Conservation (phyloP, 2,329 filamentous ascomycete genomes). For the Penicillium sp. region DNA sequence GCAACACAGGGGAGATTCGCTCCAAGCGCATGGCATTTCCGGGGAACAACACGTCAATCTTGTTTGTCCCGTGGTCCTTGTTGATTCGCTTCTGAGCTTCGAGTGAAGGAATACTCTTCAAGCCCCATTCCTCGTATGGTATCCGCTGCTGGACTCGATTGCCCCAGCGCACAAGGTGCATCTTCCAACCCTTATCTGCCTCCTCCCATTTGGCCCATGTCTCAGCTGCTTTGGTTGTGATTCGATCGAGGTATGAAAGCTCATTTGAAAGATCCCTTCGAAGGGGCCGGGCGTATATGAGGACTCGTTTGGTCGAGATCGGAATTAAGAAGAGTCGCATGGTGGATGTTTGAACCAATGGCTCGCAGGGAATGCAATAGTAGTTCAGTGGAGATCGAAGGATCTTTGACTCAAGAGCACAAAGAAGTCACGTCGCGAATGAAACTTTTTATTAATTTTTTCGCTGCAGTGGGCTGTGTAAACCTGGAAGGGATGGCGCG, state of each 20-base stretch:
- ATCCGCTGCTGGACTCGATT: slow-evolving; percentile 84
- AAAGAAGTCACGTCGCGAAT: not conserved
- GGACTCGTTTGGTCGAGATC: slow-evolving; percentile 83
- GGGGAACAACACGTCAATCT: slow-evolving; percentile 71
- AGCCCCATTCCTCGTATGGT: slow-evolving; percentile 94
- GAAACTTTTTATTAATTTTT: slow-evolving; percentile 4
- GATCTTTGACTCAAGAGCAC: not conserved
- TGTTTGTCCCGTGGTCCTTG: slow-evolving; percentile 65
- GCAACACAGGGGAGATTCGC: slow-evolving; percentile 66
- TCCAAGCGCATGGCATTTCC: slow-evolving; percentile 65
- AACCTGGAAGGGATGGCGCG: slow-evolving; percentile 4
- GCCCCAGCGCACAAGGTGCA: slow-evolving; percentile 79
- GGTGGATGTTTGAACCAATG: not conserved
- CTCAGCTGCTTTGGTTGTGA: slow-evolving; percentile 69
- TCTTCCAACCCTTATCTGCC: slow-evolving; percentile 83
- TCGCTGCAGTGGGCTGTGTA: slow-evolving; percentile 1
- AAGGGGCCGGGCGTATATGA: slow-evolving; percentile 86
- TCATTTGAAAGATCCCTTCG: slow-evolving; percentile 57
- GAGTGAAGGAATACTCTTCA: slow-evolving; percentile 89
- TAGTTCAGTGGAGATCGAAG: not conserved
- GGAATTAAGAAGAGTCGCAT: slow-evolving; percentile 96
- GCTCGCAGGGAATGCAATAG: not conserved
- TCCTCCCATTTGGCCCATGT: slow-evolving; percentile 88
- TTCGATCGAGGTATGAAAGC: slow-evolving; percentile 66
- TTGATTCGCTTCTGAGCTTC: slow-evolving; percentile 66